Evolutionary conservation across 305 asterid genomes (phyloP), one percentile per base, ranked within the genome.

Genomic region (Fraxinus sp.): DNA sequence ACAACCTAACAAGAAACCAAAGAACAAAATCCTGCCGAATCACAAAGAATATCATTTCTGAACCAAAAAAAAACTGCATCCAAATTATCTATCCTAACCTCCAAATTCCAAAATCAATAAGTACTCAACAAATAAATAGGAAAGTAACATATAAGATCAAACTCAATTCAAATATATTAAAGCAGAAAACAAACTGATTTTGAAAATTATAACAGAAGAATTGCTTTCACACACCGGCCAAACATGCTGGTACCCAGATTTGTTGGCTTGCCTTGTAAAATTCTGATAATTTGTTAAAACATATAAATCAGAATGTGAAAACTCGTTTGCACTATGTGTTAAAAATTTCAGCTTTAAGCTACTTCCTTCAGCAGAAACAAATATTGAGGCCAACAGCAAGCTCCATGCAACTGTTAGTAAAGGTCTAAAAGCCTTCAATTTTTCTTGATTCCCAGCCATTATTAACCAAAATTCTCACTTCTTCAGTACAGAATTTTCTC

Each of bases 181-280:
- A 0, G 75, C 73, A 13, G 22, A 14, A 16, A 74, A 26, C 52
- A 41, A 41, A 41, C 2, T 41, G 14, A 41, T 72, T 30, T 59
- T 9, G 64, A 41, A 43, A 64, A 71, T 16, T 55, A 20, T 5
- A 74, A 79, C 2, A 36, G 26, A n/a, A 77, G n/a, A 20, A 77
- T 39, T 52, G 35, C 78, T 28, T n/a, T 0, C 49, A 91, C 94
- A 91, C 88, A 95, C 98, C 91, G 98, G 98, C 98, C 98, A 95
- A 86, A 91, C 92, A 83, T 92, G 98, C 2, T 92, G 91, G 91
- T 93, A 95, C 49, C 98, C 97, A 13, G 97, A 89, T 89, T 86
- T 55, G 75, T 89, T 36, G 1, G 90, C 82, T 87, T 89, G 95
- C 97, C 97, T 89, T n/a, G 92, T 11, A 86, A 86, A 93, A 81